Percentiles rank a stretch among this genome's conserved stretches.
Evolutionary conservation across 495 filamentous ascomycete genomes (phyloP).

Genomic region (Symbiotaphrina buchneri): DNA sequence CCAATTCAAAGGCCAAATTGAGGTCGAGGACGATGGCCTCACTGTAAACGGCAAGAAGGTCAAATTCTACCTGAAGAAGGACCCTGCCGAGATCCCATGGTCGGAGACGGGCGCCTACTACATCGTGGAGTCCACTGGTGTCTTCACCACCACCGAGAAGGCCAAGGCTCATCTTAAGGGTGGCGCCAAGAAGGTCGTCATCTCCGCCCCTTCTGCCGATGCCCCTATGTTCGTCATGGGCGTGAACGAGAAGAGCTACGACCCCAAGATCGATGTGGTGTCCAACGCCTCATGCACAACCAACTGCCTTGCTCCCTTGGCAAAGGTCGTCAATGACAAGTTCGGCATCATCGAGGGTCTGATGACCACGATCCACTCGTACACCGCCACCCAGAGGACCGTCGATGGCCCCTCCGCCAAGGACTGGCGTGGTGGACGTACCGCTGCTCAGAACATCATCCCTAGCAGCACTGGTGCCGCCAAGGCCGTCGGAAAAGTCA

Average conservation of each 20-base stretch:
- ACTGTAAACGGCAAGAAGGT: constrained; percentile 87
- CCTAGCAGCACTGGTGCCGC: constrained; percentile 97
- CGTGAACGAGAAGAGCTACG: constrained; percentile 90
- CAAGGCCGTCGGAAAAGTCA: constrained; percentile 99
- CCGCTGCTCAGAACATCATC: constrained; percentile 98
- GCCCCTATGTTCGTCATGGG: constrained; percentile 99
- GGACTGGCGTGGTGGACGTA: constrained; percentile 98
- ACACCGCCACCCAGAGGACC: constrained; percentile 99
- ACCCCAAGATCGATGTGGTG: constrained; percentile 69
- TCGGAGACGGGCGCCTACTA: constrained; percentile 71
- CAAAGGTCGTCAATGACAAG: constrained; percentile 98
- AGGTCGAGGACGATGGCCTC: constrained; percentile 51
- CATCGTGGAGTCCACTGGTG: constrained; percentile 96
- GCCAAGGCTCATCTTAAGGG: constrained; percentile 90
- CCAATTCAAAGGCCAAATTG: constrained; percentile 78
- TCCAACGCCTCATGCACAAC: constrained; percentile 99
- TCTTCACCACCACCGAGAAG: constrained; percentile 98
- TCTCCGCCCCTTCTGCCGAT: constrained; percentile 96
- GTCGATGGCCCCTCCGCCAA: constrained; percentile 93
- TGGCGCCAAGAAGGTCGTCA: constrained; percentile 98
- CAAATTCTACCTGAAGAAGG: constrained; percentile 85
- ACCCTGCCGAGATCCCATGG: constrained; percentile 88
- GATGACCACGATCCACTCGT: constrained; percentile 99
- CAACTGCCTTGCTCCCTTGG: constrained; percentile 97
- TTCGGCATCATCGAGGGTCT: constrained; percentile 94